Conservation (phyloP, 2,329 filamentous ascomycete genomes). For the Drechslerella coelobrocha region DNA sequence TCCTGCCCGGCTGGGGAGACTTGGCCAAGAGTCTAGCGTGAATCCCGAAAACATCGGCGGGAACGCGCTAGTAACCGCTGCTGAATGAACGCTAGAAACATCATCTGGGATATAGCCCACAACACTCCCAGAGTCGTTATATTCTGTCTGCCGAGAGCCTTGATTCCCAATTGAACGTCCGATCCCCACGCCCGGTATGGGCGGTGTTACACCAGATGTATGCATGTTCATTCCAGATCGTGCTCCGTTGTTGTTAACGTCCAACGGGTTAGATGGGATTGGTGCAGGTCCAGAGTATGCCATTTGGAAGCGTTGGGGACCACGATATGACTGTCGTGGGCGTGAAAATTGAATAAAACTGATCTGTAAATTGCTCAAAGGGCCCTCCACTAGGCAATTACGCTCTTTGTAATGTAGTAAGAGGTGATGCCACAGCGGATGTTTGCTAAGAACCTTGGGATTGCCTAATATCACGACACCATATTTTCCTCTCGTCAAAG, state of each 20-base stretch:
- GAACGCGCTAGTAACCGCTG: slow-evolving; percentile 80
- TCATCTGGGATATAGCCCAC: slow-evolving; percentile 96
- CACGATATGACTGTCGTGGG: slow-evolving; percentile 89
- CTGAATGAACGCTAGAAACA: slow-evolving; percentile 93
- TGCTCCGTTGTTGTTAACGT: not conserved
- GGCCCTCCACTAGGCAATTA: slow-evolving; percentile 94
- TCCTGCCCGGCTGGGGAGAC: slow-evolving; percentile 72
- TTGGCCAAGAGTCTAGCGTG: slow-evolving; percentile 82
- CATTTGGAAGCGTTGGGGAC: slow-evolving; percentile 84
- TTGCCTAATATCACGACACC: slow-evolving; percentile 96
- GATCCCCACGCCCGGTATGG: slow-evolving; percentile 39
- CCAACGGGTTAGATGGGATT: slow-evolving; percentile 23
- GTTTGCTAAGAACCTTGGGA: slow-evolving; percentile 95
- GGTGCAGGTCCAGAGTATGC: slow-evolving; percentile 68
- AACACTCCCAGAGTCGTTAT: slow-evolving; percentile 81
- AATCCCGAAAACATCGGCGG: slow-evolving; percentile 97
- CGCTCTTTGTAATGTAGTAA: slow-evolving; percentile 95
- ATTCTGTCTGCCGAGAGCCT: slow-evolving; percentile 58
- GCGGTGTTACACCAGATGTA: slow-evolving; percentile 59
- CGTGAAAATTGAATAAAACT: slow-evolving; percentile 93
- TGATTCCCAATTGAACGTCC: slow-evolving; percentile 43
- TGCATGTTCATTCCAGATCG: slow-evolving; percentile 36
- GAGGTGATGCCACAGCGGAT: slow-evolving; percentile 95
- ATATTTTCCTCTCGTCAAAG: slow-evolving; percentile 94
- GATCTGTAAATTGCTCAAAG: slow-evolving; percentile 92